A percentile compares a stretch with the other conserved stretches of the same genome.
Evolutionary conservation across 495 filamentous ascomycete species (phyloP).

Genomic region (Durotheca rogersii): DNA sequence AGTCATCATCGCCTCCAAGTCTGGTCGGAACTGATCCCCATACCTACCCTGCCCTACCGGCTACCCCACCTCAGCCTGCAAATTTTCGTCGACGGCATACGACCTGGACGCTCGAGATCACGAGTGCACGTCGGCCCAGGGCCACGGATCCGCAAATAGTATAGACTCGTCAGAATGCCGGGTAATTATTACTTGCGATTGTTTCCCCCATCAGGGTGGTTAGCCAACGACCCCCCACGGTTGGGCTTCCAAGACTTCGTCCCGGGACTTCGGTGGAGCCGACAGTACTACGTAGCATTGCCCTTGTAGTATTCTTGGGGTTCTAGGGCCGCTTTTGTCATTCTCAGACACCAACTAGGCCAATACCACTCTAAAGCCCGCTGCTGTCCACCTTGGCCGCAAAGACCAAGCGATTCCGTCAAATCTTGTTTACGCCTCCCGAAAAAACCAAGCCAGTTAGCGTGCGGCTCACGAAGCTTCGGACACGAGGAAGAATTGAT

Average conservation of each 20-base stretch:
- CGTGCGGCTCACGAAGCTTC: neutral
- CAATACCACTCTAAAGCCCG: too few relatives aligned
- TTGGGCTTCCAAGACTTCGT: neutral
- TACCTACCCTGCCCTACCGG: too few relatives aligned
- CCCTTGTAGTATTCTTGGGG: too few relatives aligned
- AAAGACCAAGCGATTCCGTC: neutral
- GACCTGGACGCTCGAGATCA: too few relatives aligned
- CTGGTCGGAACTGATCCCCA: too few relatives aligned
- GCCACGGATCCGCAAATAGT: neutral
- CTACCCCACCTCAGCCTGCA: too few relatives aligned
- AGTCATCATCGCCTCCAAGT: neutral
- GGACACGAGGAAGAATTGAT: neutral
- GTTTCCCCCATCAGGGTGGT: neutral
- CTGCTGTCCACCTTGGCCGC: neutral
- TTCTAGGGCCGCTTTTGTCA: too few relatives aligned
- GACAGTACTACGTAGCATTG: neutral
- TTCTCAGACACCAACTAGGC: too few relatives aligned
- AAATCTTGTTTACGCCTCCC: neutral
- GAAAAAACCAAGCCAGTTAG: neutral
- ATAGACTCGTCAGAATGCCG: neutral
- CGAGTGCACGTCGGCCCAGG: too few relatives aligned
- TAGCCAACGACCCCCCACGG: neutral
- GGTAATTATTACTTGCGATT: neutral
- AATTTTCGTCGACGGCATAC: constrained; percentile 12
- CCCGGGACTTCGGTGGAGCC: neutral